A percentile compares a stretch with the other conserved stretches of the same genome.
Evolutionary conservation across 768 basidiomycete genomes (phyloP).

Genomic region (Suillus hirtellus): DNA sequence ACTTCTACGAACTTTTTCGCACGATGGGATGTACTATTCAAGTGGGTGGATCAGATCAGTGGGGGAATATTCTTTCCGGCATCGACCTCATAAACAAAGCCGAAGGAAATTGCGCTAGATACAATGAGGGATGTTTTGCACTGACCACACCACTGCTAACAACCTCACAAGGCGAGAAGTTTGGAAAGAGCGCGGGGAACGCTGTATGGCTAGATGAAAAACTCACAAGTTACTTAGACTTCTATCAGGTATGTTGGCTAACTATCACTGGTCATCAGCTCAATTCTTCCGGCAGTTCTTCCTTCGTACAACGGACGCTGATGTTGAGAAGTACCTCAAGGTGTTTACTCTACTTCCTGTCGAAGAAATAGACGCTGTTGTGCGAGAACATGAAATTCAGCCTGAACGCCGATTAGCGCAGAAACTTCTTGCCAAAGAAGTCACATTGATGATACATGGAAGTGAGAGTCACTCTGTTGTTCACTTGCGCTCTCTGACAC

Average conservation of each 20-base stretch:
- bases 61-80: constrained; percentile 96
- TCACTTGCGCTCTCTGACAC: background rate
- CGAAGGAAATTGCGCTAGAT: constrained; percentile 15
- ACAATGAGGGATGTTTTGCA: constrained; percentile 59
- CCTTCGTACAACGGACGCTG: constrained; percentile 74
- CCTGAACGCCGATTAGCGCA: constrained; percentile 50
- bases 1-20: constrained; percentile 79
- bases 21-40: constrained; percentile 76
- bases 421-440: constrained; percentile 52
- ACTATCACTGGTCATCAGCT: background rate
- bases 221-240: constrained; percentile 86
- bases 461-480: constrained; percentile 33
- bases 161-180: constrained; percentile 88
- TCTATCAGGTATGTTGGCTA: constrained; percentile 77
- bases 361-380: constrained; percentile 53
- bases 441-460: constrained; percentile 61
- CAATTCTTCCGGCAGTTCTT: constrained; percentile 67
- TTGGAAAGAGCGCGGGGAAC: constrained; percentile 96
- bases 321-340: constrained; percentile 77
- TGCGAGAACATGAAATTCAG: constrained; percentile 60
- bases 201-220: constrained; percentile 85
- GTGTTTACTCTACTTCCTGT: constrained; percentile 78
- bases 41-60: constrained; percentile 96
- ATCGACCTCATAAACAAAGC: constrained; percentile 80
- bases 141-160: constrained; percentile 94